Percentiles rank a stretch among this genome's conserved stretches.
Conservation (phyloP, 768 basidiomycete species). For the Boletus rubroflammeus region DNA sequence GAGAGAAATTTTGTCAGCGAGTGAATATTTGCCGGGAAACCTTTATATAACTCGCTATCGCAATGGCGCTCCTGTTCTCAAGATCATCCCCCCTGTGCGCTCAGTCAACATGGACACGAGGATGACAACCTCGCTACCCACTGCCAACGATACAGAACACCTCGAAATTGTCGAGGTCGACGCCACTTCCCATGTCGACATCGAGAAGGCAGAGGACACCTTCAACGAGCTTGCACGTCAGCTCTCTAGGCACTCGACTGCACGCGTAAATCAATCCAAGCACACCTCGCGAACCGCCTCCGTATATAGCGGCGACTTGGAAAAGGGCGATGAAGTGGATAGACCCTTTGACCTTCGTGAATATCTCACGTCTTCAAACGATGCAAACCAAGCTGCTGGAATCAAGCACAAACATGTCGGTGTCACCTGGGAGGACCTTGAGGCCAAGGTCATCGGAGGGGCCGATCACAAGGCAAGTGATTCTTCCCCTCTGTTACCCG, state of each 20-base stretch:
- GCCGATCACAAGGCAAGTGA: conserved; percentile 49
- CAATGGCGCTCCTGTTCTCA: background rate
- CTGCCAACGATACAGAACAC: conserved; percentile 8
- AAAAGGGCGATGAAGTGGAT: conserved; percentile 37
- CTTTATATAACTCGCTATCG: conserved; percentile 13
- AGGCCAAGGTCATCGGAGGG: conserved; percentile 58
- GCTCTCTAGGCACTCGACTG: conserved; percentile 18
- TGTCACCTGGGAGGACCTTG: conserved; percentile 68
- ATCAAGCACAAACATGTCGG: conserved; percentile 74
- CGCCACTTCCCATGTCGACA: conserved; percentile 40
- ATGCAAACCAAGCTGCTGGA: conserved; percentile 60
- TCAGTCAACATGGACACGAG: conserved; percentile 7
- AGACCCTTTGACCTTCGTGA: conserved; percentile 60
- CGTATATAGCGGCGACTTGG: conserved; percentile 34
- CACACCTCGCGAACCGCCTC: conserved; percentile 21
- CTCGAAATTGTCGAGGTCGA: conserved; percentile 21
- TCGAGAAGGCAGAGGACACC: conserved; percentile 47
- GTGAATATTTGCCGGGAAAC: background rate
- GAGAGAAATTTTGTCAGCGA: conserved; percentile 17
- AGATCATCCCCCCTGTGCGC: background rate
- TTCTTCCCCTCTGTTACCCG: background rate
- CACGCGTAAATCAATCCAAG: conserved; percentile 10
- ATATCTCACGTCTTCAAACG: conserved; percentile 64
- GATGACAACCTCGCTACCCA: background rate
- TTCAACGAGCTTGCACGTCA: conserved; percentile 53